These are phyloP conservation scores for Neophaeococcomyces aloes DNA, from an alignment of 2,329 filamentous ascomycete species.

Conservation along the genomic window DNA sequence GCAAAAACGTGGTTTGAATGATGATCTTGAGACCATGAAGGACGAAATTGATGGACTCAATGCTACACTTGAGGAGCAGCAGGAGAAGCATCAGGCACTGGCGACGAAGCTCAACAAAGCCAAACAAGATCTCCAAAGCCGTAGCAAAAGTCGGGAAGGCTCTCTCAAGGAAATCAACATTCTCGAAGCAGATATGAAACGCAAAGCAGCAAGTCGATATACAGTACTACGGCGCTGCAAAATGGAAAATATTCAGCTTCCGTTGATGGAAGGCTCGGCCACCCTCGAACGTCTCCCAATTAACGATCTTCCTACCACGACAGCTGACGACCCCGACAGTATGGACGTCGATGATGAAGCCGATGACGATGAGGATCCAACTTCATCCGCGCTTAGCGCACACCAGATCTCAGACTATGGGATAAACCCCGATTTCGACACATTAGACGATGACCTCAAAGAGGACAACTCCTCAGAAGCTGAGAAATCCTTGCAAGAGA, in stretches of 20 bases:
- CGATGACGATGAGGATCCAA: constrained; percentile 28
- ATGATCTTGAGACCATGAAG: constrained; percentile 59
- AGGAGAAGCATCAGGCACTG: constrained; percentile 56
- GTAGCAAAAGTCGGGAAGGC: constrained; percentile 70
- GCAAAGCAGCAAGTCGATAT: constrained; percentile 74
- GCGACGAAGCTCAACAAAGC: constrained; percentile 68
- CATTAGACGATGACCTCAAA: constrained; percentile 71
- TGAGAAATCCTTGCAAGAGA: constrained; percentile 67
- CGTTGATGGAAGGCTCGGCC: constrained; percentile 60
- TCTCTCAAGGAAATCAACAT: constrained; percentile 62
- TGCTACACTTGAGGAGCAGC: constrained; percentile 59
- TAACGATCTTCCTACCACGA: constrained; percentile 62
- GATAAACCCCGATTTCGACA: constrained; percentile 77
- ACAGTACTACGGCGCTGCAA: constrained; percentile 78
- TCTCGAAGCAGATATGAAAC: constrained; percentile 77
- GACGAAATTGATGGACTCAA: constrained; percentile 68
- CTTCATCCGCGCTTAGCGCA: constrained; percentile 39
- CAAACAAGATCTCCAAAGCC: constrained; percentile 69
- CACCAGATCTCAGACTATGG: constrained; percentile 68
- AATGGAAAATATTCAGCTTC: constrained; percentile 83
- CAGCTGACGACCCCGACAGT: constrained; percentile 84
- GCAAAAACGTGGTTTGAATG: constrained; percentile 65
- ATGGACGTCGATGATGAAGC: constrained; percentile 54
- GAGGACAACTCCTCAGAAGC: constrained; percentile 62
- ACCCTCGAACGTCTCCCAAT: constrained; percentile 73